Base-by-base conservation (phyloP, 2,329 filamentous ascomycete genomes). In the Lasiodiplodia citricola region DNA sequence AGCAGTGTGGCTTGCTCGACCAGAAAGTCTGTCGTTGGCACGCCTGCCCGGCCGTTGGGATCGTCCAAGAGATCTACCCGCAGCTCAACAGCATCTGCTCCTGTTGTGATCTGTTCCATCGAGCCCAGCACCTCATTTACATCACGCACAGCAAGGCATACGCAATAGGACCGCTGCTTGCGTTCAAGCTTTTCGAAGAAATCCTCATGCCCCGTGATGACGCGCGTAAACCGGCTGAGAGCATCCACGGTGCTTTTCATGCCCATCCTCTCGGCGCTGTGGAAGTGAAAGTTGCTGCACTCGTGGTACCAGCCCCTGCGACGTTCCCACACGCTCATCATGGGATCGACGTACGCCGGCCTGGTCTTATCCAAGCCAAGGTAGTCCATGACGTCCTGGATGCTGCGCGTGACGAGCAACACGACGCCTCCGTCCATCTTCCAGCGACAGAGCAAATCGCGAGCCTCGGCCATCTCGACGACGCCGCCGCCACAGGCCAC, bases 401-500 rank as follows among this genome's bases (percentile, higher is more conserved):
- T 95, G 75, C 97, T 90, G 44, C 96, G 90, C 75, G 96, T 93
- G 57, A 99, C 91, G 25, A 96, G 86, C 23, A 99, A 99, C 95
- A 70, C 91, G 90, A 5, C 96, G 28, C 28, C 28, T 31, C 28
- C 96, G 70, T 83, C 87, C 72, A 89, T 88, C 74, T 91, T 87
- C 77, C 94, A 95, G 41, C 90, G 85, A 28, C 86, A 84, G 47
- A 99, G 87, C 35, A 96, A 80, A 70, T 93, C 87, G 18, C 94
- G 90, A 23, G 94, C 93, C 74, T 91, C 91, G 1, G 91, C 87
- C 0, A 88, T 92, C 79, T 99, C 96, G 13, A 99, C 94, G 37
- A 99, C 88, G 35, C 96, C 96, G 54, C 96, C 96, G 66, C 96
- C 96, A 73, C 95, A 98, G 0, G 96, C 96, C 77, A 99, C 94